Base-by-base conservation (phyloP, 148 eudicot genomes). In the Diospyros lotus region DNA sequence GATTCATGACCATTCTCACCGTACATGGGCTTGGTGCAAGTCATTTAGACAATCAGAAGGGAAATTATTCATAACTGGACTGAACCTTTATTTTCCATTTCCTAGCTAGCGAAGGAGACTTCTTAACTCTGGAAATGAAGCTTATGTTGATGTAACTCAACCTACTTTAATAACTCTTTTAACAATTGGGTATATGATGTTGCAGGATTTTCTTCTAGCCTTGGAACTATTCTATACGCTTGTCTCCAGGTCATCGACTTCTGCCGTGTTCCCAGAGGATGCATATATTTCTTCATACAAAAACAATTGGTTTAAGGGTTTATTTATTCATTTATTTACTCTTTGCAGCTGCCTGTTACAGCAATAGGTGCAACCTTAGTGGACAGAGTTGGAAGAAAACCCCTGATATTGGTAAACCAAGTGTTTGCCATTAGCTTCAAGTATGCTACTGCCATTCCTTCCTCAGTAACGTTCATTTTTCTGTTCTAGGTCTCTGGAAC, bases 351-450 rank as follows among this genome's bases (percentile, higher is more conserved):
- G 58, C 81, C 86, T 40, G 73, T 93, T 56, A 89, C 97, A 55
- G 84, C 78, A 53, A 62, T 87, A 6, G 92, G 90, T 41, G 94
- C 97, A 65, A 71, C 82, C 40, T 77, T 93, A 59, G 84, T 93
- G 50, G 98, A 93, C 84, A 93, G 74, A 80, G 89, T 85, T 17
- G 98, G 98, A 83, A 83, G 98, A 76, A 94, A 94, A 72, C 97
- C 97, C 42, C 91, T 91, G 68, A 69, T 94, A 80, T 77, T 94
- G 97, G 98, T 94, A 90, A 73, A 51, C 62, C 64, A 69, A 66
- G 53, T 9, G 58, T 67, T 28, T 9, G 70, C 38, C 43, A 46
- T 51, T 58, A 60, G 15, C 71, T 70, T 6, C 48, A 58, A 69
- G 13, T 18, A 45, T 6, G 63, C 41, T 44, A 56, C 14, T 9